Percentiles rank a stretch among this genome's conserved stretches.
Evolutionary conservation across 495 filamentous ascomycete genomes (phyloP).

Genomic region (Cudoniella acicularis): DNA sequence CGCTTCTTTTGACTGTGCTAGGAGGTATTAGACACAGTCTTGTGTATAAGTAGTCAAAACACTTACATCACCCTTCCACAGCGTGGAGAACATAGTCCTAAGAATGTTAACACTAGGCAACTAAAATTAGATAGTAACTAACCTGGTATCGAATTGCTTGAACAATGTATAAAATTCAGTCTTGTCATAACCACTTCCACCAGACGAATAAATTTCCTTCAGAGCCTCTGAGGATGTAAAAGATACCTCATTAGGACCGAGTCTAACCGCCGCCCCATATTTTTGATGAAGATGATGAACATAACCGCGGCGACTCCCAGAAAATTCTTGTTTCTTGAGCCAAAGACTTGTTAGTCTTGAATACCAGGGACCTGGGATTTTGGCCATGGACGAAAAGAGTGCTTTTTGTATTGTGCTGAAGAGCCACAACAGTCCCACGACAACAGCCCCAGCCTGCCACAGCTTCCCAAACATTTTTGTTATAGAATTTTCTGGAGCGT

Average conservation of each 20-base stretch:
- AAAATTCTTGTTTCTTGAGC: slow-evolving; percentile 21
- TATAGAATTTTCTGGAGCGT: no score
- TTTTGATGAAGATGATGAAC: slow-evolving; percentile 40
- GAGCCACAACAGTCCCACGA: not conserved
- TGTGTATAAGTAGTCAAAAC: not conserved
- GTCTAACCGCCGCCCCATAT: slow-evolving; percentile 46
- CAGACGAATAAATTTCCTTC: slow-evolving; percentile 63
- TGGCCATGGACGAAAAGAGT: slow-evolving; percentile 7
- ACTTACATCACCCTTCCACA: slow-evolving; percentile 16
- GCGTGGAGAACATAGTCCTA: slow-evolving; percentile 25
- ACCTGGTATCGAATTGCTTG: slow-evolving; percentile 52
- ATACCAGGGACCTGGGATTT: slow-evolving; percentile 15
- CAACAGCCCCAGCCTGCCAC: not conserved
- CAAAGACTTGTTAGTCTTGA: slow-evolving; percentile 4
- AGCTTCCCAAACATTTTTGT: not conserved
- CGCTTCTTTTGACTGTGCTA: slow-evolving; percentile 47
- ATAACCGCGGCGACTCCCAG: slow-evolving; percentile 10
- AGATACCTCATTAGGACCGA: slow-evolving; percentile 56
- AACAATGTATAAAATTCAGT: slow-evolving; percentile 65
- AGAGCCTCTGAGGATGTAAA: slow-evolving; percentile 54
- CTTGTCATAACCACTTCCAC: slow-evolving; percentile 65
- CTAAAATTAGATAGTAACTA: slow-evolving; percentile 1
- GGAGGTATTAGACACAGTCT: not conserved
- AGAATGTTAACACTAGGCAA: not conserved
- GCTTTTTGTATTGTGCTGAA: not conserved